These are phyloP conservation scores for Pseudohalonectria lignicola DNA, from an alignment of 2,329 filamentous ascomycete species.

Conservation along the genomic window DNA sequence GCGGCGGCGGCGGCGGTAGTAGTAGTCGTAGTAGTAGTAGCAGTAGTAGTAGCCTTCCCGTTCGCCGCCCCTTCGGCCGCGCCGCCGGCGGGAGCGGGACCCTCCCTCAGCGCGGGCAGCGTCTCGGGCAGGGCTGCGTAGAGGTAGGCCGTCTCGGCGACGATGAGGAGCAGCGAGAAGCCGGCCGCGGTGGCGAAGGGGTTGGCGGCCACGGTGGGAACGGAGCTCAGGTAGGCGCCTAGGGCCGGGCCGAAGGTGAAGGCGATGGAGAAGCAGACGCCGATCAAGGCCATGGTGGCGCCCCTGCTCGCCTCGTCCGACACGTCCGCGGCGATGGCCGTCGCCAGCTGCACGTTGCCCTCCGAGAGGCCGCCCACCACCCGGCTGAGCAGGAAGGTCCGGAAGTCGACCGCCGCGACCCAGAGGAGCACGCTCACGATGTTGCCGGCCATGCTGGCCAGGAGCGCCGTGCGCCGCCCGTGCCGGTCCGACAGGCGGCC, in stretches of 20 bases:
- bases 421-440: slow-evolving; percentile 88
- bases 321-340: slow-evolving; percentile 93
- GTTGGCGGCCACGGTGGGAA: slow-evolving; percentile 71
- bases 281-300: slow-evolving; percentile 91
- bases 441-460: slow-evolving; percentile 89
- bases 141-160: slow-evolving; percentile 79
- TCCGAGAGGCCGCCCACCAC: slow-evolving; percentile 89
- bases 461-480: slow-evolving; percentile 75
- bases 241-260: slow-evolving; percentile 94
- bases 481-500: slow-evolving; percentile 79
- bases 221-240: slow-evolving; percentile 72
- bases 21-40: slow-evolving; percentile 6
- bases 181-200: slow-evolving; percentile 89
- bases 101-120: slow-evolving; percentile 43
- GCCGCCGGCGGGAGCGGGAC: slow-evolving; percentile 10
- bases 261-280: slow-evolving; percentile 91
- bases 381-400: slow-evolving; percentile 88
- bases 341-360: slow-evolving; percentile 92
- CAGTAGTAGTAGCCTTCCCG: slow-evolving; percentile 6
- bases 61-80: slow-evolving; percentile 5
- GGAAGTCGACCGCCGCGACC: slow-evolving; percentile 88
- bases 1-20: slow-evolving; percentile 7
- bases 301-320: slow-evolving; percentile 76
- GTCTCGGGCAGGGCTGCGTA: slow-evolving; percentile 84
- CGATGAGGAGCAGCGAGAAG: slow-evolving; percentile 74